Evolutionary conservation across 768 basidiomycete species (phyloP).

Genomic region (Amanita polypyramis): DNA sequence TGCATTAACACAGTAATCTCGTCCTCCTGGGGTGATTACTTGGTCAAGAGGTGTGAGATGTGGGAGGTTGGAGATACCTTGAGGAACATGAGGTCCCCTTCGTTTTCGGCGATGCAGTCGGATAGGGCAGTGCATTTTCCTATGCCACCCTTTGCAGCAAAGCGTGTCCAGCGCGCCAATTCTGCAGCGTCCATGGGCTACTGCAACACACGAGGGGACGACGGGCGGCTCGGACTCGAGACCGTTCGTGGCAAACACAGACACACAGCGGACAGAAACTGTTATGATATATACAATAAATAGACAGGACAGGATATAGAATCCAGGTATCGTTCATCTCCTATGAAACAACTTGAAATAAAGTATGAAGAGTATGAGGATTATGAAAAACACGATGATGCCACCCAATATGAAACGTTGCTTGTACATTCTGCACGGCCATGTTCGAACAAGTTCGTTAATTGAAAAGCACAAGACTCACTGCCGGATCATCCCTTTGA

Average conservation of each 20-base stretch:
- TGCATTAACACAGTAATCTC: slow-evolving; percentile 74
- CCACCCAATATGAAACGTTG: slow-evolving; percentile 71
- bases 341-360: slow-evolving; percentile 40
- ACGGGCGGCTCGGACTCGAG: neutral
- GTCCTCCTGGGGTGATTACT: slow-evolving; percentile 43
- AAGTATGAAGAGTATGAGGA: slow-evolving; percentile 64
- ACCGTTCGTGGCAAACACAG: neutral
- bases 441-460: neutral
- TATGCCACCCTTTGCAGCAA: slow-evolving; percentile 79
- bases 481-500: slow-evolving; percentile 90
- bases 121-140: slow-evolving; percentile 64
- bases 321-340: neutral
- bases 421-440: slow-evolving; percentile 68
- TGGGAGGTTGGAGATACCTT: slow-evolving; percentile 34
- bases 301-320: slow-evolving; percentile 1
- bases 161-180: slow-evolving; percentile 73
- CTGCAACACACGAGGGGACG: neutral
- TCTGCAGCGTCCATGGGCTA: slow-evolving; percentile 55
- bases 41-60: slow-evolving; percentile 2
- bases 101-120: slow-evolving; percentile 66
- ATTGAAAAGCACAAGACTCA: slow-evolving; percentile 26
- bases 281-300: slow-evolving; percentile 3
- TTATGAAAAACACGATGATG: slow-evolving; percentile 69
- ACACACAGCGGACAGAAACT: neutral
- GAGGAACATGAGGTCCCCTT: slow-evolving; percentile 81